Evolutionary conservation across 495 filamentous ascomycete genomes (phyloP).

Genomic region (Astrocystis sublimbata): DNA sequence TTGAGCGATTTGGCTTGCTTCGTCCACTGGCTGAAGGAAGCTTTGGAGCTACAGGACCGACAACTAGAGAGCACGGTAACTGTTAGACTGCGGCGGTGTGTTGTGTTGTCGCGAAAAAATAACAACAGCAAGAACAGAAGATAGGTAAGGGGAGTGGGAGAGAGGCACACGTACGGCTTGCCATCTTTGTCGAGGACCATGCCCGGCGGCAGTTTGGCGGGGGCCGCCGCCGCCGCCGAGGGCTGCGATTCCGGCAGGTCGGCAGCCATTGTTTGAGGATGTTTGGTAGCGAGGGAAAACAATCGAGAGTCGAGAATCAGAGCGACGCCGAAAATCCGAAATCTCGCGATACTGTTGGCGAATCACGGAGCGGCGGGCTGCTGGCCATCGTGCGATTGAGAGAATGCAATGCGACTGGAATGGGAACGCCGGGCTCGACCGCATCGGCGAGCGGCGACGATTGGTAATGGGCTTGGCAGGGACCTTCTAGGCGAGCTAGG

Average conservation of each 20-base stretch:
- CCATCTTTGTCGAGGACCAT: conserved; percentile 88
- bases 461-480: conserved; percentile 28
- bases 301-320: conserved; percentile 16
- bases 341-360: conserved; percentile 25
- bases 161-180: conserved; percentile 67
- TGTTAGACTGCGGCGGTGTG: conserved; percentile 26
- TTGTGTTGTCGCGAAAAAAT: background rate
- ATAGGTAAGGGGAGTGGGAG: background rate
- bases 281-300: background rate
- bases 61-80: conserved; percentile 59
- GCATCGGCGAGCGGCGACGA: conserved; percentile 29
- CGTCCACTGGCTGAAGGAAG: conserved; percentile 60
- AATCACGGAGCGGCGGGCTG: conserved; percentile 15
- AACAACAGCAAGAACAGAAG: no score
- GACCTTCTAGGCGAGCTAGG: no score
- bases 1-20: conserved; percentile 67
- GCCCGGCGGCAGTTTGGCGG: conserved; percentile 66
- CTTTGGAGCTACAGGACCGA: conserved; percentile 78
- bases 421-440: conserved; percentile 25
- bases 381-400: background rate
- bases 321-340: conserved; percentile 22
- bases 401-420: conserved; percentile 19
- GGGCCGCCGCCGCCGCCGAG: conserved; percentile 25
- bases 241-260: conserved; percentile 33
- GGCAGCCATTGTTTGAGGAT: conserved; percentile 31